Conservation (phyloP, 345 rosid species). For the Diplotaxis tenuifolia region DNA sequence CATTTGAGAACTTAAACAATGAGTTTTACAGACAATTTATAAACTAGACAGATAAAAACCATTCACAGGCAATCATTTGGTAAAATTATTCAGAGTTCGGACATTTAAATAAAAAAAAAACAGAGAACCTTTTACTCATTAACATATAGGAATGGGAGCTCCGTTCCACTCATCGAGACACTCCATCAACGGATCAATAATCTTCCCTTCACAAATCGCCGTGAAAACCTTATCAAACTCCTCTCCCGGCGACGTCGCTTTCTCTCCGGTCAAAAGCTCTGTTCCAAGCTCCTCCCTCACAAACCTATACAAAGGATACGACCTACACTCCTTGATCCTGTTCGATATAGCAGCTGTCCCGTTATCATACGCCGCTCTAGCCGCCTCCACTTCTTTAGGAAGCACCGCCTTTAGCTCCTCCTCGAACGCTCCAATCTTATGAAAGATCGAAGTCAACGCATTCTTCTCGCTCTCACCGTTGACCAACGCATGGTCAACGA, state of each 20-base stretch:
- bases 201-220: conserved; percentile 60
- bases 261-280: conserved; percentile 60
- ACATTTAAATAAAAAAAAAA: neutral
- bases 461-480: conserved; percentile 59
- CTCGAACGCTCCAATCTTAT: conserved; percentile 59
- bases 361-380: conserved; percentile 49
- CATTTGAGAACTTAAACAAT: conserved; percentile 31
- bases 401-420: conserved; percentile 52
- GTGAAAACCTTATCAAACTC: conserved; percentile 64
- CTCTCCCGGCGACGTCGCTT: conserved; percentile 62
- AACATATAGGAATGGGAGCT: conserved; percentile 61
- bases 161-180: conserved; percentile 75
- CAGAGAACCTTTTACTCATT: conserved; percentile 11
- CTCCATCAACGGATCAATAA: conserved; percentile 67
- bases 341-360: conserved; percentile 53
- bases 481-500: conserved; percentile 57
- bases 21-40: conserved; percentile 23
- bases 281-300: conserved; percentile 63
- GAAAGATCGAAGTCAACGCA: conserved; percentile 51
- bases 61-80: conserved; percentile 25
- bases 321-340: conserved; percentile 66
- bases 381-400: conserved; percentile 58
- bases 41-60: conserved; percentile 9
- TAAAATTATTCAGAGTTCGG: conserved; percentile 34
- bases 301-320: conserved; percentile 66